Evolutionary conservation across 192 early-diverging fungal genomes (phyloP).

Genomic region (Coemansia sp.): DNA sequence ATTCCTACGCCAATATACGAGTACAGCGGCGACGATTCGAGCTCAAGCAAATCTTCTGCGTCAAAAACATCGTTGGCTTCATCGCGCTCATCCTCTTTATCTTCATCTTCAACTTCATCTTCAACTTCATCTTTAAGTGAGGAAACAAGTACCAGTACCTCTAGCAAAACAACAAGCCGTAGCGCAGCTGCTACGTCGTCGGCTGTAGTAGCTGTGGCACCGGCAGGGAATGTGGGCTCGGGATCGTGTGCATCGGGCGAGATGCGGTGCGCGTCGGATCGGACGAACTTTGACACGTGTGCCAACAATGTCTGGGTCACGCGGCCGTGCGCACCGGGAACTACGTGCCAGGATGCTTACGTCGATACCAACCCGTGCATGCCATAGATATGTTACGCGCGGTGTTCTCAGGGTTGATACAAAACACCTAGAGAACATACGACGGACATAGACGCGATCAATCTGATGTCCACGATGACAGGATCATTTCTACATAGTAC

Average conservation of each 20-base stretch:
- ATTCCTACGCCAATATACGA: neutral
- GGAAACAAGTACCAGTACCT: no score
- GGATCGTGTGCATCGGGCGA: neutral
- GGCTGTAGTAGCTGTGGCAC: neutral
- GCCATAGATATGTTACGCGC: neutral
- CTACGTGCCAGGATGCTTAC: neutral
- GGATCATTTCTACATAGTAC: no score
- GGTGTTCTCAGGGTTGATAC: no score
- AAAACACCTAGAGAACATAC: no score
- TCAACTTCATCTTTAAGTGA: neutral
- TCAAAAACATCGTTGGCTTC: neutral
- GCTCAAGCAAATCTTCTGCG: neutral
- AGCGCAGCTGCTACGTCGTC: no score
- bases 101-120: neutral
- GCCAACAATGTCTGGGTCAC: conserved; percentile 11
- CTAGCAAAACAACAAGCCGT: no score
- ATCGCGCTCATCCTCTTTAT: neutral
- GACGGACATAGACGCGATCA: no score
- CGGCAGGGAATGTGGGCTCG: neutral
- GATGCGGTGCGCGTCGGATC: conserved; percentile 5
- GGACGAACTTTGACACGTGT: conserved; percentile 14
- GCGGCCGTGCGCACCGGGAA: conserved; percentile 16
- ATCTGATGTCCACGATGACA: no score
- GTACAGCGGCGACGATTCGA: neutral
- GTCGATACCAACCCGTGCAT: conserved; percentile 6